A percentile compares a stretch with the other conserved stretches of the same genome.
Conservation (phyloP, 164 flowering plant species). For the Chimonanthus praecox region DNA sequence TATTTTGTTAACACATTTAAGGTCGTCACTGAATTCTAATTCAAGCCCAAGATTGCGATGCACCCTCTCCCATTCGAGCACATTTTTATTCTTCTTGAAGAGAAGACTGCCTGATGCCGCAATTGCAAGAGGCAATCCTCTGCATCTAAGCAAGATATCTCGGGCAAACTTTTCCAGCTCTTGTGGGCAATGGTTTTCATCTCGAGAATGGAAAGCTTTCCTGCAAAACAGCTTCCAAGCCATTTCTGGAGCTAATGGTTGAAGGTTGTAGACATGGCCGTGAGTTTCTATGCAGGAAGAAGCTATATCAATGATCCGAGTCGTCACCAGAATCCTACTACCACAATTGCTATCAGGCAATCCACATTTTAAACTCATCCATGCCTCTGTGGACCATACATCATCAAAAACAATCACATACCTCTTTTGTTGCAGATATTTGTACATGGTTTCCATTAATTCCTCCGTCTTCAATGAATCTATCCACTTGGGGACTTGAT, state of each 20-base stretch:
- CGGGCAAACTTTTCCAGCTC: conserved; percentile 26
- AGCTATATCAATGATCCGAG: conserved; percentile 30
- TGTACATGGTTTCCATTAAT: background rate
- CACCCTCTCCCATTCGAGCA: conserved; percentile 32
- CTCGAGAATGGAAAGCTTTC: background rate
- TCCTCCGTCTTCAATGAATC: background rate
- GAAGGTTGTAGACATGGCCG: background rate
- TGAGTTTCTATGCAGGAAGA: conserved; percentile 12
- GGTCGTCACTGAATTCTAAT: conserved; percentile 17
- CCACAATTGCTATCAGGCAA: conserved; percentile 9
- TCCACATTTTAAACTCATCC: background rate
- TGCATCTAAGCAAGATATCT: conserved; percentile 40
- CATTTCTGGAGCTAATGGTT: background rate
- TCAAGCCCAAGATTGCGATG: conserved; percentile 31
- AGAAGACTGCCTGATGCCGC: conserved; percentile 44
- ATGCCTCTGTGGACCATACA: conserved; percentile 21
- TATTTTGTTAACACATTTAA: conserved; percentile 28
- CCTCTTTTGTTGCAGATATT: background rate
- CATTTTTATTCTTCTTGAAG: conserved; percentile 21
- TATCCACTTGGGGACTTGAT: background rate
- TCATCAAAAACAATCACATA: conserved; percentile 45
- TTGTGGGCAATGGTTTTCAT: background rate
- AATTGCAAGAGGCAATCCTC: conserved; percentile 48
- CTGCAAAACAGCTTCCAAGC: conserved; percentile 6
- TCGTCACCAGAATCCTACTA: conserved; percentile 31